Base-by-base conservation (phyloP, 495 filamentous ascomycete genomes). In the Neurospora terricola region DNA sequence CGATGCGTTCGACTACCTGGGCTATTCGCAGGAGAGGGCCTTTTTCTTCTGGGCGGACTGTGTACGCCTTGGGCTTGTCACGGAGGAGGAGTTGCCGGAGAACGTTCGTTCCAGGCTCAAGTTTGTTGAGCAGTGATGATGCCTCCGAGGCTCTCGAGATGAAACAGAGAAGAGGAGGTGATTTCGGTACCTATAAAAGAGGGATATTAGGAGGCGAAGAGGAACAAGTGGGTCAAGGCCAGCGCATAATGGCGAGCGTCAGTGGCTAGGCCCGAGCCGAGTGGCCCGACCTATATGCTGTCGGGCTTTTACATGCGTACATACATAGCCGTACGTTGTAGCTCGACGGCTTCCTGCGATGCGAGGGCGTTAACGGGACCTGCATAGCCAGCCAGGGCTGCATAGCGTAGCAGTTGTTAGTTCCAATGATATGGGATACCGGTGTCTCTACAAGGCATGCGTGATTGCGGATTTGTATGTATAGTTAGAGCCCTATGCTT, bases 31-130 rank as follows among this genome's bases (percentile, higher is more conserved):
- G 82, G 92, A 98, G 77, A 86, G 96, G 14, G 96, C 93, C 3
- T 82, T 93, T 82, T 92, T 98, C 82, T 96, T 98, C 83, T 94
- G 94, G 91, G 93, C 93, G 8, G 96, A 99, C 81, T 87, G 92
- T 73, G 79, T 98, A 43, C 79, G 83, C 18, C 71, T 97, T 78
- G 92, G 92, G 0, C 80, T 97, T 54, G 83, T 95, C 40, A 86
- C 83, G 75, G 81, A 83, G 72, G 91, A 94, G 48, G 92, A 97
- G 45, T 81, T 98, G 76, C 94, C 93, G 0, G 83, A 84, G 74
- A 83, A 84, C 2, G 72, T 94, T 73, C 80, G 85, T 70, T 80
- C 80, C 69, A 86, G 85, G 77, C 72, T 94, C 72, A 92, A 92
- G 81, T 76, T 87, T 69, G 86, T 93, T 66, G 54, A 66, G 54